These are phyloP conservation scores for Allium fistulosum DNA, from an alignment of 106 monocot genomes.

Conservation along the genomic window DNA sequence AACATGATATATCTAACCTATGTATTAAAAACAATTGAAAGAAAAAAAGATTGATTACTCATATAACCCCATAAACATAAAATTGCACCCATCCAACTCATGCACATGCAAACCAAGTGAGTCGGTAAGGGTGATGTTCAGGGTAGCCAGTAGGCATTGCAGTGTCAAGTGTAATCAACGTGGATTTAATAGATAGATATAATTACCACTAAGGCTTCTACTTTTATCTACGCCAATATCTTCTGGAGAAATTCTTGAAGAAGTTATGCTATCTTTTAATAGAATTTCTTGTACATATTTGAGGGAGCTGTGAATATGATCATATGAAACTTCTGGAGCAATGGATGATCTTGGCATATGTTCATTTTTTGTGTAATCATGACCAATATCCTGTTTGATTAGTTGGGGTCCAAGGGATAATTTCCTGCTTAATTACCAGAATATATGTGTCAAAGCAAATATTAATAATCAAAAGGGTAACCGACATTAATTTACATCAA, in stretches of 20 bases:
- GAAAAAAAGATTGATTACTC: not conserved
- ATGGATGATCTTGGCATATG: not conserved
- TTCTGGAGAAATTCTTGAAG: slow-evolving; percentile 6
- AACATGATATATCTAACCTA: not conserved
- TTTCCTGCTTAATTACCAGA: slow-evolving; percentile 9
- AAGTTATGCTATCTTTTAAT: not conserved
- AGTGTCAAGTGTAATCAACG: no score
- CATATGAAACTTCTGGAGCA: not conserved
- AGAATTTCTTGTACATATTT: not conserved
- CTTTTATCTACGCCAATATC: not conserved
- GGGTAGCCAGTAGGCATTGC: no score
- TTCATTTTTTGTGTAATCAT: not conserved
- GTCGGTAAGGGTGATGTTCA: no score
- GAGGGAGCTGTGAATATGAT: not conserved
- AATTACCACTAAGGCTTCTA: slow-evolving; percentile 1
- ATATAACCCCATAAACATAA: no score
- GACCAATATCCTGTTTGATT: not conserved
- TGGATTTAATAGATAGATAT: not conserved
- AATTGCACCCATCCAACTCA: no score
- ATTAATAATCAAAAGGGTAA: no score
- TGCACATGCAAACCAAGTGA: no score
- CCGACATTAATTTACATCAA: no score
- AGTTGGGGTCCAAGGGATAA: not conserved
- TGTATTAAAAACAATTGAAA: not conserved
- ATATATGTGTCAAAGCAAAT: not conserved